Percentiles rank a stretch among this genome's conserved stretches.
These are phyloP conservation scores for Pseudomassariella vexata DNA, from an alignment of 2,329 filamentous ascomycete species.

Conservation along the genomic window DNA sequence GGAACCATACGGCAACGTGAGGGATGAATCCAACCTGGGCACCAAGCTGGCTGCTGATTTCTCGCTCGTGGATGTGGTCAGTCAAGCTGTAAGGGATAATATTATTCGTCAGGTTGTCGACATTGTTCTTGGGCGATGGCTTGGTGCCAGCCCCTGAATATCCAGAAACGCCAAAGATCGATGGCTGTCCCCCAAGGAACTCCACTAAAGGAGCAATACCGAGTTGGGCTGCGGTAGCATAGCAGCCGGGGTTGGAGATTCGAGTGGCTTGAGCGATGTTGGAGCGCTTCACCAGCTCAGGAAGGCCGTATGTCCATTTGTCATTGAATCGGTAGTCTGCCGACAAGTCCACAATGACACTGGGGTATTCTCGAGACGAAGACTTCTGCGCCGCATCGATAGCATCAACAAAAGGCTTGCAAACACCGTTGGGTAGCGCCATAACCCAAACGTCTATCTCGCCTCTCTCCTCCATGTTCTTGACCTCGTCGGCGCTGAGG, in stretches of 20 bases:
- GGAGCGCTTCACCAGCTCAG: slow-evolving; percentile 73
- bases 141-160: slow-evolving; percentile 96
- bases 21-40: slow-evolving; percentile 77
- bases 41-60: slow-evolving; percentile 77
- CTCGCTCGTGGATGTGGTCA: slow-evolving; percentile 90
- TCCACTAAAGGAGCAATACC: slow-evolving; percentile 78
- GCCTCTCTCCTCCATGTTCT: slow-evolving; percentile 74
- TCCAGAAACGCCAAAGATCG: slow-evolving; percentile 84
- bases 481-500: slow-evolving; percentile 78
- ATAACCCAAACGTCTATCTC: slow-evolving; percentile 96
- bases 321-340: slow-evolving; percentile 90
- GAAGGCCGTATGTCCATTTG: slow-evolving; percentile 84
- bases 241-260: slow-evolving; percentile 92
- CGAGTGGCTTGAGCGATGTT: slow-evolving; percentile 72
- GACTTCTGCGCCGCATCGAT: slow-evolving; percentile 64
- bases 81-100: slow-evolving; percentile 87
- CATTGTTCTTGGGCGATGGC: slow-evolving; percentile 89
- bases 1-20: slow-evolving; percentile 95
- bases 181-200: slow-evolving; percentile 70
- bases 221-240: slow-evolving; percentile 87
- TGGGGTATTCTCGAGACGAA: slow-evolving; percentile 42
- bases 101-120: slow-evolving; percentile 76
- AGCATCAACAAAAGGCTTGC: slow-evolving; percentile 88
- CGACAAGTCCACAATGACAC: slow-evolving; percentile 87
- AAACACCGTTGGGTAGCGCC: slow-evolving; percentile 92